phyloP scores from a whole-genome alignment of 2,329 filamentous ascomycete species.

The Cladosporium oxysporum region DNA sequence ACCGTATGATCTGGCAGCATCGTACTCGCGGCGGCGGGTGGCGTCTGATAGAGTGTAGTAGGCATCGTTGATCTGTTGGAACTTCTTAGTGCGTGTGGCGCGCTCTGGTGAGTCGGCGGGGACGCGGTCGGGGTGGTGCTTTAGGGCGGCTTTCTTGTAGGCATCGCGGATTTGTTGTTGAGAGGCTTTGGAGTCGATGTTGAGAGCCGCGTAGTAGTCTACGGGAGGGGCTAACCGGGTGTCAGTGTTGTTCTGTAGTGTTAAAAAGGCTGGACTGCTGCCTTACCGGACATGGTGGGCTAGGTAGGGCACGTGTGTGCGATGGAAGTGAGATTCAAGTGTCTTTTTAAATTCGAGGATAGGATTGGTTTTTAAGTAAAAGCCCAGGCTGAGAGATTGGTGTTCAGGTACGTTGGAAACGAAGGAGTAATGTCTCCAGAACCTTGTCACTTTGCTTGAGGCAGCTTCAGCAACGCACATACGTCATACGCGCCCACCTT shows the following conservation, averaged over 20 bases:
- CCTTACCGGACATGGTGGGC: conserved; percentile 25
- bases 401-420: neutral
- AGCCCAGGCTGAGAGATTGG: neutral
- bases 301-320: neutral
- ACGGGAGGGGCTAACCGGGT: conserved; percentile 35
- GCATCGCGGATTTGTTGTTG: conserved; percentile 86
- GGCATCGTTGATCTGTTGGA: conserved; percentile 89
- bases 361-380: neutral
- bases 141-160: conserved; percentile 87
- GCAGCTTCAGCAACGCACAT: neutral
- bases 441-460: neutral
- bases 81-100: conserved; percentile 75
- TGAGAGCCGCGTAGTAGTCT: conserved; percentile 41
- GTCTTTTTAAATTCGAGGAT: neutral
- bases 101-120: conserved; percentile 81
- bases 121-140: conserved; percentile 91
- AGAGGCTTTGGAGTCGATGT: conserved; percentile 63
- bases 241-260: neutral
- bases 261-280: neutral
- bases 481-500: neutral
- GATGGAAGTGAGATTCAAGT: neutral
- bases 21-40: conserved; percentile 77
- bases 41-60: conserved; percentile 89
- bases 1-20: conserved; percentile 64
- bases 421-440: neutral